These are phyloP conservation scores for Penicillium paradoxum DNA, from an alignment of 495 filamentous ascomycete genomes.

Conservation along the genomic window DNA sequence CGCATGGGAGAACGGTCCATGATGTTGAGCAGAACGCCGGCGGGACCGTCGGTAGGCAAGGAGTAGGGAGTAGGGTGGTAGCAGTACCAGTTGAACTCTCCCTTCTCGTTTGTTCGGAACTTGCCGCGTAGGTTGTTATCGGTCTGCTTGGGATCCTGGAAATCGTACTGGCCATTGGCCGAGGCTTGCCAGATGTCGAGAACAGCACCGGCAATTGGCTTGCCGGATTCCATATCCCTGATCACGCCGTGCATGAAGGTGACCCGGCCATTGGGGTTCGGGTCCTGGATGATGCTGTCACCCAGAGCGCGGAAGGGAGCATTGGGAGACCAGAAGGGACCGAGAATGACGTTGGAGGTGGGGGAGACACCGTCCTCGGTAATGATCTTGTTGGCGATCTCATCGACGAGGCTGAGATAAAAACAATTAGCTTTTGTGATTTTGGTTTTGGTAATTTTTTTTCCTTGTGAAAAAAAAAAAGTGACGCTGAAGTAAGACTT, in stretches of 20 bases:
- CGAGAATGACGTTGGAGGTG: constrained; percentile 78
- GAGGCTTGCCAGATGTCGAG: constrained; percentile 86
- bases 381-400: constrained; percentile 77
- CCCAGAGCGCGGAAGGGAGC: constrained; percentile 71
- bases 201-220: constrained; percentile 63
- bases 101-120: constrained; percentile 71
- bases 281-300: constrained; percentile 64
- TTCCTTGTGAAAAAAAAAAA: neutral
- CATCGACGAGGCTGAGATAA: constrained; percentile 63
- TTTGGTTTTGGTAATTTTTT: neutral
- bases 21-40: constrained; percentile 60
- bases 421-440: neutral
- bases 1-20: constrained; percentile 63
- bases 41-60: constrained; percentile 70
- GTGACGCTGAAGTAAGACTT: constrained; percentile 23
- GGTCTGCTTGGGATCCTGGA: constrained; percentile 75
- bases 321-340: constrained; percentile 83
- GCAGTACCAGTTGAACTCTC: constrained; percentile 76
- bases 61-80: constrained; percentile 77
- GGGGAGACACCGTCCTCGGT: constrained; percentile 64
- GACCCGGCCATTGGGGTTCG: constrained; percentile 57
- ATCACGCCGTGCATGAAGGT: constrained; percentile 73
- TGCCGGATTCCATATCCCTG: constrained; percentile 64
- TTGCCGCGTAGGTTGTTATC: constrained; percentile 83
- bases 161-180: constrained; percentile 83